Base-by-base conservation (phyloP, 2,329 filamentous ascomycete species). In the Aspergillus sp. region DNA sequence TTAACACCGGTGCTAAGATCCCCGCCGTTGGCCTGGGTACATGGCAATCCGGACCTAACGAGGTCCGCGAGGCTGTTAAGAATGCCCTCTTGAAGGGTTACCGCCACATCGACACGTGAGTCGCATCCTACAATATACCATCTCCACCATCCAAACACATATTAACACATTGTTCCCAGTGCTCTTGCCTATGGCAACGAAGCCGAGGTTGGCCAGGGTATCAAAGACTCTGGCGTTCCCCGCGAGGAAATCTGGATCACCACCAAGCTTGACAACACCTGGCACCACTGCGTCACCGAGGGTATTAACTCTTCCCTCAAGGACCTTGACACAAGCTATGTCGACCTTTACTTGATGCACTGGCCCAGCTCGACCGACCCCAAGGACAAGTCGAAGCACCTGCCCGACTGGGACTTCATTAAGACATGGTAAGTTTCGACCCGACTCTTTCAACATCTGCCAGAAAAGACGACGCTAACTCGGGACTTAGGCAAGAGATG, bases 371-470 rank as follows among this genome's bases (percentile, higher is more conserved):
- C 78, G 3, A 81, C 79, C 50, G 72, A 73, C 45, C 69, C 72
- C 31, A 67, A 72, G 7, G 69, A 72, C 49, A 57, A 63, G 42
- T 58, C 68, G 37, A 86, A 87, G 74, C 80, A 85, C 63, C 78
- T 82, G 50, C 73, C 79, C 29, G 86, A 89, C 71, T 91, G 88
- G 87, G 78, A 88, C 71, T 91, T 87, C 67, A 75, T 86, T 57
- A 82, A 93, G 68, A 93, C 88, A 27, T 94, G 78, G 78, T 61
- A 52, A 38, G 58, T 33, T 27, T 10, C 32, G 12, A 5, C n/a
- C 7, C 12, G 19, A 35, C 11, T 89, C 72, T 88, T 83, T 9
- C 86, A 9, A 11, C 83, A 67, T 76, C 90, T 13, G 85, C 85
- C 50, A 83, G 79, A 19, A 19, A 19, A 19, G 19, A 19, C 19